Percentiles rank a stretch among this genome's conserved stretches.
Evolutionary conservation across 2,329 filamentous ascomycete species (phyloP).

Genomic region (Penicillium brevicompactum): DNA sequence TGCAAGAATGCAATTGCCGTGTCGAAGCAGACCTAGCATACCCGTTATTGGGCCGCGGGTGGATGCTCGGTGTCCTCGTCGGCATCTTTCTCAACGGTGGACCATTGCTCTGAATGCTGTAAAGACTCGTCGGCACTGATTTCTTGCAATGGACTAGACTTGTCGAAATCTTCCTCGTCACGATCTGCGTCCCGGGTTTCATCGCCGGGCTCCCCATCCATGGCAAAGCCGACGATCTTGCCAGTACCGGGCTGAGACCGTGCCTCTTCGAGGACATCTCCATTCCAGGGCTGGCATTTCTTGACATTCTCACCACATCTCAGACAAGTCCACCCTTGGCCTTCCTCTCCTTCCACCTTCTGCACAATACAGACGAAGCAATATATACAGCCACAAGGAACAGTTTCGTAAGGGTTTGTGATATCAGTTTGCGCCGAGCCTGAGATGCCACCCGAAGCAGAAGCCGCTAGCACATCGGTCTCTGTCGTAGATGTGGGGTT

Average conservation of each 20-base stretch:
- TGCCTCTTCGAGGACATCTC: conserved; percentile 69
- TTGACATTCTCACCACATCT: conserved; percentile 82
- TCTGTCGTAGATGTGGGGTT: conserved; percentile 73
- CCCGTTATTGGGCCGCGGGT: background rate
- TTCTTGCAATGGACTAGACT: conserved; percentile 28
- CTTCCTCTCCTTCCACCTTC: conserved; percentile 86
- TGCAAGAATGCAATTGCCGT: background rate
- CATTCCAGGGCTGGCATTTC: conserved; percentile 87
- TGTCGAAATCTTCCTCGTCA: conserved; percentile 6
- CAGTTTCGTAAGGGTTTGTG: conserved; percentile 91
- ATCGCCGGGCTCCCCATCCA: conserved; percentile 28
- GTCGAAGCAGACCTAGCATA: background rate
- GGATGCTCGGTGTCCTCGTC: conserved; percentile 12
- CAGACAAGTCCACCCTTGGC: conserved; percentile 89
- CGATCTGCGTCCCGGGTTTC: conserved; percentile 14
- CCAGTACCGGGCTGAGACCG: conserved; percentile 37
- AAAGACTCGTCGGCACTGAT: conserved; percentile 36
- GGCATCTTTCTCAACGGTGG: conserved; percentile 34
- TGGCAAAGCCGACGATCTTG: conserved; percentile 46
- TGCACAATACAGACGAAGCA: conserved; percentile 96
- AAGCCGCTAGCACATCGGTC: conserved; percentile 72
- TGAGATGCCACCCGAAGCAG: conserved; percentile 71
- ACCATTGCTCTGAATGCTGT: conserved; percentile 42
- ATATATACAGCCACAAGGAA: conserved; percentile 88
- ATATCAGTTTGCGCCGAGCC: conserved; percentile 90